Evolutionary conservation across 2,329 filamentous ascomycete species (phyloP), one percentile per base, ranked within the genome.

Genomic region (Diplodia scrobiculata): DNA sequence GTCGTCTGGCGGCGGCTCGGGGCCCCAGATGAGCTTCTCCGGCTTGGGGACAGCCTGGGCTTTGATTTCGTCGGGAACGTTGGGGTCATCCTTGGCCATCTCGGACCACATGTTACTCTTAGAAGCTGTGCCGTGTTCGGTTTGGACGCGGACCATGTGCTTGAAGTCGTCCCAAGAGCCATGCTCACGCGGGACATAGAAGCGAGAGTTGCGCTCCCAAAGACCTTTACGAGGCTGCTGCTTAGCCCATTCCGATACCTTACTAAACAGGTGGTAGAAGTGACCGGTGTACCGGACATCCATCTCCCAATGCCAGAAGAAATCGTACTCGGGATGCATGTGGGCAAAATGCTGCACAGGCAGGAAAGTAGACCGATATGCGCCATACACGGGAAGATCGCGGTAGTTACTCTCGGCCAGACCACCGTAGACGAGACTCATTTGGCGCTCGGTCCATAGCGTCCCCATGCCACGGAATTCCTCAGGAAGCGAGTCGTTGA

Each of bases 291-390:
- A 96, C 34, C 92, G 88, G 52, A 93, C 87, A 73, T 97, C 92
- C 89, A 96, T 94, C 77, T 97, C 92, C 91, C 92, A 96, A 70
- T 96, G 91, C 92, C 92, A 97, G 77, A 92, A 92, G 79, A 88
- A 91, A 55, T 96, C 91, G 73, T 93, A 97, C 76, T 96, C 92
- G 0, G 91, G 90, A 77, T 97, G 92, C 72, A 87, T 85, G 73
- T 93, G 88, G 5, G 93, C 91, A 75, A 98, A 98, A 77, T 94
- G 91, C 74, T 97, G 93, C 81, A 98, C 88, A 0, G 93, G 92
- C 91, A 98, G 96, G 72, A 92, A 92, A 10, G 95, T 86, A 65
- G 91, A 93, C 63, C 90, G 85, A 77, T 85, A 85, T 1, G 78
- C 82, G 32, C 90, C 90, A 59, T 91, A 88, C 2, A 89, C 87